Evolutionary conservation across 2,329 filamentous ascomycete species (phyloP).

Genomic region (Beauveria caledonica): DNA sequence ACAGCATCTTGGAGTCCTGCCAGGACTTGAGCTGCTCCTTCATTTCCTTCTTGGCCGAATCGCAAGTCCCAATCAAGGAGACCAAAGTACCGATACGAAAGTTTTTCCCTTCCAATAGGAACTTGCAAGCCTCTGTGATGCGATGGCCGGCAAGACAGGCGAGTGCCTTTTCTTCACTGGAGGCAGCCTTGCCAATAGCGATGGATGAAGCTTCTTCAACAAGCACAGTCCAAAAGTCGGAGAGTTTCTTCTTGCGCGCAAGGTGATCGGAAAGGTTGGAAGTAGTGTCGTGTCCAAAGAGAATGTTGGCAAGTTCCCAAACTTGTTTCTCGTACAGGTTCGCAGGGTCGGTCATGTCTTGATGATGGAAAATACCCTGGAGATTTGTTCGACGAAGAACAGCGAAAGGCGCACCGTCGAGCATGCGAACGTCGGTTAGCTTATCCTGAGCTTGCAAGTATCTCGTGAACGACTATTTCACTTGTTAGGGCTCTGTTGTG

Average conservation of each 20-base stretch:
- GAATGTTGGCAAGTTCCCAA: conserved; percentile 78
- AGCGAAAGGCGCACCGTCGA: conserved; percentile 54
- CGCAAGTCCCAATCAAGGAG: conserved; percentile 69
- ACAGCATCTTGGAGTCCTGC: conserved; percentile 73
- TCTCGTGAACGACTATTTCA: conserved; percentile 44
- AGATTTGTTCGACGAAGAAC: conserved; percentile 31
- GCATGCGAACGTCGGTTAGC: conserved; percentile 43
- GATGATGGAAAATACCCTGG: conserved; percentile 32
- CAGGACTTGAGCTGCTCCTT: conserved; percentile 73
- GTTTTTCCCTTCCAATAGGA: conserved; percentile 67
- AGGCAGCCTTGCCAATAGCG: conserved; percentile 49
- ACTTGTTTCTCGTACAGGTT: conserved; percentile 61
- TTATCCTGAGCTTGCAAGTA: conserved; percentile 48
- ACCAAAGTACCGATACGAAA: conserved; percentile 79
- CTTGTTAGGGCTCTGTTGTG: conserved; percentile 11
- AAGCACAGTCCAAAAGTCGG: conserved; percentile 56
- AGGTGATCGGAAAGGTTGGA: conserved; percentile 30
- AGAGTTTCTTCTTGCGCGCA: conserved; percentile 55
- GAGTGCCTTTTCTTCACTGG: conserved; percentile 75
- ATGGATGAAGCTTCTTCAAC: conserved; percentile 51
- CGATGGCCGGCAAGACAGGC: conserved; percentile 71
- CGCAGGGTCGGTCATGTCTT: conserved; percentile 34
- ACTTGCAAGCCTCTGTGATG: conserved; percentile 72
- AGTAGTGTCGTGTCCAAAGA: conserved; percentile 64
- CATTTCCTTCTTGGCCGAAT: conserved; percentile 64